Evolutionary conservation across 2,329 filamentous ascomycete species (phyloP).

Genomic region (Cordyceps militaris): DNA sequence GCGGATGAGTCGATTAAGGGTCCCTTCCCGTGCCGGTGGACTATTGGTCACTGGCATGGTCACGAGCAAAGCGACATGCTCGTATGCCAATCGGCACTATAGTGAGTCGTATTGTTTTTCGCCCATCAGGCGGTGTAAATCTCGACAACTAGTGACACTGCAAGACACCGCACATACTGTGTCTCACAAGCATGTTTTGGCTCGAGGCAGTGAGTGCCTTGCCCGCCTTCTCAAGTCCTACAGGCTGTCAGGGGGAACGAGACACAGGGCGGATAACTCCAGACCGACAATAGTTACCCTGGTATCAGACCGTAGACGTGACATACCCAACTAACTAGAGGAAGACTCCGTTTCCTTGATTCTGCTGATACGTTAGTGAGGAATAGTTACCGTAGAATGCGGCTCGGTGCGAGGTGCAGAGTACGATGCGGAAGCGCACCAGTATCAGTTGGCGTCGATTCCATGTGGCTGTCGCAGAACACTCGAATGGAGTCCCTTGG

Average conservation of each 20-base stretch:
- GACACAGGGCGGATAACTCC: neutral
- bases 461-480: neutral
- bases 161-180: neutral
- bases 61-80: too few relatives aligned
- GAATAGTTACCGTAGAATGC: neutral
- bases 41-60: too few relatives aligned
- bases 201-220: neutral
- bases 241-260: neutral
- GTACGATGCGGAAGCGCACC: too few relatives aligned
- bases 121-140: conserved; percentile 1
- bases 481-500: neutral
- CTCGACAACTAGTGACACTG: neutral
- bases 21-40: too few relatives aligned
- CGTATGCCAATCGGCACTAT: too few relatives aligned
- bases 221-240: neutral
- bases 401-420: neutral
- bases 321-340: too few relatives aligned
- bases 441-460: neutral
- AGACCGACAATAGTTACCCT: neutral
- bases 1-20: too few relatives aligned
- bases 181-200: neutral
- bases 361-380: neutral
- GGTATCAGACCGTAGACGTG: too few relatives aligned
- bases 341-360: too few relatives aligned
- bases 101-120: neutral